Base-by-base conservation (phyloP, 306 rosid genomes). In the Corylus avellana region DNA sequence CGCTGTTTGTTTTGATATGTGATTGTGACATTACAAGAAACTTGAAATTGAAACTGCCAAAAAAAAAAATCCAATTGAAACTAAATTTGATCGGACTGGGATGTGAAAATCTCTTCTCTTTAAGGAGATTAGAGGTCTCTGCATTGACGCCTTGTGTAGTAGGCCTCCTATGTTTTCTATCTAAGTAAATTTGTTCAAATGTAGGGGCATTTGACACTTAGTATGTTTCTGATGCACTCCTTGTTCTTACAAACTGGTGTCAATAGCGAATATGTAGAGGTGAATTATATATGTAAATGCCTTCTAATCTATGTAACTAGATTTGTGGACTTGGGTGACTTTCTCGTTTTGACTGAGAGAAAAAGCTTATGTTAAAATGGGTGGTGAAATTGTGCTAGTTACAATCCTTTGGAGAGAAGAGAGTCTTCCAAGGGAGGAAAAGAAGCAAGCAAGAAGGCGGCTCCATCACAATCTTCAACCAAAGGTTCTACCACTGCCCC, bases 401-500 rank as follows among this genome's bases (percentile, higher is more conserved):
- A 95, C 72, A 95, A 93, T 81, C 90, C 99, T 77, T 49, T 82
- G 77, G 99, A 93, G 82, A 91, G 98, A 87, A 89, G 99, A 78
- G 99, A 93, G 74, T 75, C 77, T 18, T 80, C 90, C 87, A 93
- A 80, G 61, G 99, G 99, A 80, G 98, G 97, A 67, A 95, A 88
- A 90, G 99, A 95, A 76, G 75, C 56, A 7, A 86, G 37, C 81
- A 95, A 90, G 84, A 93, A 88, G 82, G 78, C 85, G 76, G 86
- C 87, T 29, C 88, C 90, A 13, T 83, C 91, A 11, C 98, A 94
- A 74, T 12, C 93, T 63, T 86, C 97, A 37, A 71, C 79, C 0
- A 91, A 88, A 88, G 94, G 89, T 35, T 63, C 88, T 22, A 29
- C 84, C 22, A 77, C 92, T 58, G 70, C 91, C 25, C 79, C 91